Evolutionary conservation across 495 filamentous ascomycete species (phyloP), one percentile per base, ranked within the genome.

Genomic region (Penicillium daleae): DNA sequence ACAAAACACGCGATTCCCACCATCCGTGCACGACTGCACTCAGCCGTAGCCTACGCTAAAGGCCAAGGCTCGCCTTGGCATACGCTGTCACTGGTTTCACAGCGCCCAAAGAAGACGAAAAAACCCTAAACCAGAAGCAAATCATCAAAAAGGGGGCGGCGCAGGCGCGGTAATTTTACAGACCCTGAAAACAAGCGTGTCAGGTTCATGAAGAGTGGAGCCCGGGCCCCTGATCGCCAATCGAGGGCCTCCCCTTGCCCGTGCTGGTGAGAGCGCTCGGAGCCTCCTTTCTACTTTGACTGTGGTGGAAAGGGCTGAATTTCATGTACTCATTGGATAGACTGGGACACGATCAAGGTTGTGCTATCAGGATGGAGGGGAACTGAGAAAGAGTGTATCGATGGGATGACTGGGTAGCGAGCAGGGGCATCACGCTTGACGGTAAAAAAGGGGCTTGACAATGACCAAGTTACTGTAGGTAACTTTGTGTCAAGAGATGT

Each of bases 171-270:
- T 64, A 49, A 56, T 60, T 17, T 64, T 62, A 64, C 66, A 40
- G 66, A 69, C 66, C 66, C 63, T 69, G 66, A 46, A 66, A 69
- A 31, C 44, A 26, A 57, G 56, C 19, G 52, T 53, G 37, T 58
- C 60, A 37, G 44, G 44, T 59, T 59, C 57, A 37, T 42, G 53
- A 56, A 40, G 52, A 31, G 55, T 59, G 57, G 61, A 56, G 35
- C 12, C 9, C 21, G 21, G 40, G 33, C 66, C 66, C 66, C 66
- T 69, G 66, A 69, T 64, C 60, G 60, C 32, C 57, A 44, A 27
- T 61, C 40, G 4, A 31, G 7, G n/a, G n/a, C n/a, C 29, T 7
- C 48, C 62, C 49, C 22, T 63, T 59, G 37, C 33, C 32, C 53
- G 53, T 17, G 39, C 39, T 37, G 35, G 33, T 56, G n/a, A 50